Base-by-base conservation (phyloP, 345 rosid genomes). In the Lumnitzera littorea region DNA sequence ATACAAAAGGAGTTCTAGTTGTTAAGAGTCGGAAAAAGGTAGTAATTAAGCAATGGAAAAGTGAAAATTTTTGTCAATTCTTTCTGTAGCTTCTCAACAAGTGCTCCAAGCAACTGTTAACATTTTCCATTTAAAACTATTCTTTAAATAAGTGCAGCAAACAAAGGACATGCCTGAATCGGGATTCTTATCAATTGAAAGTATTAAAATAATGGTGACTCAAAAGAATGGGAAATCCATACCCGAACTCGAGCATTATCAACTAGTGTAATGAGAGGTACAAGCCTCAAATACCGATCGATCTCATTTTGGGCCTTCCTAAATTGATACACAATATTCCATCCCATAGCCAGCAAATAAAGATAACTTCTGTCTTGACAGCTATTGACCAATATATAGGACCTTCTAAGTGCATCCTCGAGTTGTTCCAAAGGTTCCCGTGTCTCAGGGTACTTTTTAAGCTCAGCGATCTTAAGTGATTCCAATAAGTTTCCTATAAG, bases 291-390 rank as follows among this genome's bases (percentile, higher is more conserved):
- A 63, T 88, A 94, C 8, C 85, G 86, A 66, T 94, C 99, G 50
- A 94, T 94, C 87, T 94, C 99, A 67, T 75, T 84, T 74, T 90
- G 99, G 15, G 94, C 95, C 76, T 82, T 94, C 67, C 97, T 76
- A 62, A 94, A 94, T 72, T 94, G 99, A 50, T 94, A 94, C 52
- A 94, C 99, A 41, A 94, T 90, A 76, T 90, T 94, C 99, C 99
- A 94, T 1, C 99, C 99, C 99, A 90, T 90, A 23, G 99, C 99
- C 55, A 94, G 75, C 82, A 94, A 73, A 71, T 94, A 94, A 13
- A 94, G 89, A 72, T 88, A 94, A 65, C 99, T 94, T 61, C 87
- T 69, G 62, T 94, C 99, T 58, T 91, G 91, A 58, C 97, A 94
- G 50, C 95, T 94, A 17, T 88, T 83, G 23, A 94, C 95, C 63